Evolutionary conservation across 2,329 filamentous ascomycete genomes (phyloP), one percentile per base, ranked within the genome.

Genomic region (Macroventuria anomochaeta): DNA sequence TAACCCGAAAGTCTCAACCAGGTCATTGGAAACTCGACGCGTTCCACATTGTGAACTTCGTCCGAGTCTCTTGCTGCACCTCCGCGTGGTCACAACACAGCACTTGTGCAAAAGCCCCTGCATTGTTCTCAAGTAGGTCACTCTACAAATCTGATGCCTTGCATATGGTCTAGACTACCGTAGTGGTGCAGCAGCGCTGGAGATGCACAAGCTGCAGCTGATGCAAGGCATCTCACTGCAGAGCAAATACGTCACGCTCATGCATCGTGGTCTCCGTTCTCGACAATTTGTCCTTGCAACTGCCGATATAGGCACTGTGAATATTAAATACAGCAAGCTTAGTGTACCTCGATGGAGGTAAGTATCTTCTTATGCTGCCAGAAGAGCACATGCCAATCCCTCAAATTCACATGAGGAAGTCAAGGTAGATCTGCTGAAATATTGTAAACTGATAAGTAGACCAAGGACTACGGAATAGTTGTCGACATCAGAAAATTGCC

Each of bases 191-290:
- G 18, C 34, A 23, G 25, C 25, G 18, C 17, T 39, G 44, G n/a
- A 12, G 20, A 39, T 13, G 44, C 44, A 47, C 44, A 28, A 47
- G 44, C 39, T 42, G 39, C 28, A 32, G 11, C 20, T 18, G 7
- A 39, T 21, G 44, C 44, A 47, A 47, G 36, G 44, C 34, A 47
- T 46, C 43, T 46, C 8, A 38, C 17, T 15, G 7, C 33, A 46
- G 15, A n/a, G 17, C 33, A 15, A 38, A 32, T 25, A 46, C 33
- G 33, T 46, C 33, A 37, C 17, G 33, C 18, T 21, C 33, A 46
- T 38, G 26, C 43, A 7, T 3, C 13, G 8, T 5, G 21, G 21
- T 6, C n/a, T 2, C 36, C 20, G 11, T 13, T 26, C 25, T 26
- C 8, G 5, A 26, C 8, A 26, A 26, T 26, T n/a, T n/a, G n/a